Evolutionary conservation across 495 filamentous ascomycete genomes (phyloP).

Genomic region (Tuber indicum): DNA sequence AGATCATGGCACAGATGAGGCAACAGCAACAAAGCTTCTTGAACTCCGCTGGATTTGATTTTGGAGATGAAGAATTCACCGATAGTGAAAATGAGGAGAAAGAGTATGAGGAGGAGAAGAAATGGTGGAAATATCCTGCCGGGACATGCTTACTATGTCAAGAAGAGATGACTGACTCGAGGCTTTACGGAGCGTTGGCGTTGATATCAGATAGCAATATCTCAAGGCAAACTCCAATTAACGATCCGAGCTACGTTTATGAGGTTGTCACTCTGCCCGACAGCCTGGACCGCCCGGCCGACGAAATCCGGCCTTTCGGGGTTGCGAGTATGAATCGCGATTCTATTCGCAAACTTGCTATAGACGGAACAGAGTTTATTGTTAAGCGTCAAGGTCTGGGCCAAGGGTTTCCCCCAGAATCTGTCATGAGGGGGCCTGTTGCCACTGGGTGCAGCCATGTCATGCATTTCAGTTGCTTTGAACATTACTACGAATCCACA

Average conservation of each 20-base stretch:
- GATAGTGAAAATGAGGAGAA: conserved; percentile 60
- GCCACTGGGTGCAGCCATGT: conserved; percentile 92
- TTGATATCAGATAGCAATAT: conserved; percentile 82
- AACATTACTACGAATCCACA: conserved; percentile 76
- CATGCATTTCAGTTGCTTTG: conserved; percentile 97
- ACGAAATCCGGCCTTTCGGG: conserved; percentile 77
- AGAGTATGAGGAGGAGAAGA: conserved; percentile 57
- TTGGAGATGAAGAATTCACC: conserved; percentile 68
- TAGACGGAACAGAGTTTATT: conserved; percentile 61
- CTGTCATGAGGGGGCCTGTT: conserved; percentile 67
- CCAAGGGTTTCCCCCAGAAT: conserved; percentile 71
- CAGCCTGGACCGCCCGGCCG: conserved; percentile 76
- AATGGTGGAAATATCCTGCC: conserved; percentile 85
- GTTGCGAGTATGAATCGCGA: conserved; percentile 78
- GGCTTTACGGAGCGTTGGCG: conserved; percentile 86
- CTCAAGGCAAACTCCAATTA: conserved; percentile 73
- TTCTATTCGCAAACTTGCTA: conserved; percentile 65
- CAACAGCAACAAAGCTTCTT: conserved; percentile 92
- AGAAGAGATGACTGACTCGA: conserved; percentile 84
- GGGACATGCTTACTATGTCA: conserved; percentile 95
- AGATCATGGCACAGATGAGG: conserved; percentile 94
- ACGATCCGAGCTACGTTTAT: conserved; percentile 72
- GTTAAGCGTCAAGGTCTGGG: conserved; percentile 75
- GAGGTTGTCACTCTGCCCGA: conserved; percentile 71
- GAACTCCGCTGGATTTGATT: conserved; percentile 60